Base-by-base conservation (phyloP, 306 rosid species). In the Begonia masoniana region DNA sequence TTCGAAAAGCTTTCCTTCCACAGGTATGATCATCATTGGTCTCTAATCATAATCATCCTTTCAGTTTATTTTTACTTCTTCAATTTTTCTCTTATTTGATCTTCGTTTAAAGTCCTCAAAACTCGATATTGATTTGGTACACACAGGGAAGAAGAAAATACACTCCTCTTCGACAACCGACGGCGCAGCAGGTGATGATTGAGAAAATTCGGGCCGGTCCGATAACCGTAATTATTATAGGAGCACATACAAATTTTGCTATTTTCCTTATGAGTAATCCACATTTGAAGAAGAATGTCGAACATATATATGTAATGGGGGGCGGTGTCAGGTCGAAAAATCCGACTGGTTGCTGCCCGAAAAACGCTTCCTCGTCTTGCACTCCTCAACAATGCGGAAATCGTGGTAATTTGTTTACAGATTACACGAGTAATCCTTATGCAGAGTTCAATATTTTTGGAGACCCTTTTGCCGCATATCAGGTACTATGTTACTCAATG, bases 401-500 rank as follows among this genome's bases (percentile, higher is more conserved):
- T 58, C 82, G 35, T 13, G 97, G 99, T 36, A 91, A 86, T 46
- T 52, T 91, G 82, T 86, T 73, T 71, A 81, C 86, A 0, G 81
- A 61, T 59, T 83, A 73, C 58, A 65, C 83, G 9, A 65, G 92
- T 46, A 86, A 91, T 61, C 80, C 99, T 62, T 91, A 76, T 64
- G 99, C 79, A 15, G 99, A 91, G 66, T 91, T 83, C 79, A 91
- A 91, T 51, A 59, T 91, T 6, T 83, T 83, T 57, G 94, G 74
- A 36, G 99, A 91, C 60, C 96, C 96, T 72, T 91, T 91, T 77
- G 96, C 96, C 14, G 96, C 99, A 52, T 81, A 85, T 47, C 92
- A 83, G 94, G 97, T 89, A 59, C 0, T 45, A 10, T 3, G 14
- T 7, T 45, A 1, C 15, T n/a, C 15, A 2, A 45, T 14, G 15